Conservation (phyloP, 768 basidiomycete genomes). For the Xerocomellus intermedius region DNA sequence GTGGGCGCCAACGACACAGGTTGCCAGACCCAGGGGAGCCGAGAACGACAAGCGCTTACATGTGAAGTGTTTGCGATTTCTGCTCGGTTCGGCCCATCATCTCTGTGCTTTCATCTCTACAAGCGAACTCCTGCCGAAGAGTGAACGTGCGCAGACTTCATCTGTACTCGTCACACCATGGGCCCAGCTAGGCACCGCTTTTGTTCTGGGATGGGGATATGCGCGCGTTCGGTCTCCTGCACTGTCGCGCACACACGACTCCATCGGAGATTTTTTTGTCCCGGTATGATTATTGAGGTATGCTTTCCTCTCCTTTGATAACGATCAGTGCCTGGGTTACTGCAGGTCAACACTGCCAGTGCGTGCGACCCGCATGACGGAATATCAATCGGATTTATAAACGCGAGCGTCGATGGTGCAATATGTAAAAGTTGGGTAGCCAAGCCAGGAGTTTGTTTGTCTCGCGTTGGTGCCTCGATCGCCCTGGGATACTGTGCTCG, state of each 20-base stretch:
- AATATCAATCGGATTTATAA: neutral
- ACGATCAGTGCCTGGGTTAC: slow-evolving; percentile 7
- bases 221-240: neutral
- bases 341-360: neutral
- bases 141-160: neutral
- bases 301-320: neutral
- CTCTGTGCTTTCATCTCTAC: neutral
- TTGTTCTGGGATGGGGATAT: neutral
- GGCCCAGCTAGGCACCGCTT: neutral
- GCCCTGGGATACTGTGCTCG: neutral
- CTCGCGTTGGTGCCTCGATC: slow-evolving; percentile 2
- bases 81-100: neutral
- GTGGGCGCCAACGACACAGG: neutral
- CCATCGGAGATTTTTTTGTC: neutral
- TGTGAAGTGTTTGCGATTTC: neutral
- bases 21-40: neutral
- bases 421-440: neutral
- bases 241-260: neutral
- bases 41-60: neutral
- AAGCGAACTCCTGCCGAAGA: neutral
- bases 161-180: neutral
- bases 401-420: neutral
- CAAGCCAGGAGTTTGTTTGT: neutral
- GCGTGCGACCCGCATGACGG: neutral
- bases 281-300: neutral